Percentiles rank a stretch among this genome's conserved stretches.
These are phyloP conservation scores for Olyra latifolia DNA, from an alignment of 176 grass and related monocot species.

Conservation along the genomic window DNA sequence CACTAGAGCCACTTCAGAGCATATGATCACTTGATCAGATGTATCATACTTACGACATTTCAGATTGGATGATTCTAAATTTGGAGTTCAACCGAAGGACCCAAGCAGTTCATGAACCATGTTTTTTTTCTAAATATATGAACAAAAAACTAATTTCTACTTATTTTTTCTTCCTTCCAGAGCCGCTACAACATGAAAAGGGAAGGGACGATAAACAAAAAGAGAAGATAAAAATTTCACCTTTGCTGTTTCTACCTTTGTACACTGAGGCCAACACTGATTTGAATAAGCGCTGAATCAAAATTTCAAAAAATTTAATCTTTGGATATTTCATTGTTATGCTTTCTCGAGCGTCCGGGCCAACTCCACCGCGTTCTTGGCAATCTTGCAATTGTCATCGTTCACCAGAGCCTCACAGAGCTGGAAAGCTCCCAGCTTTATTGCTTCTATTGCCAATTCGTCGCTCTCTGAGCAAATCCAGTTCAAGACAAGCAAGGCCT, in stretches of 20 bases:
- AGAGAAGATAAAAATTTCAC: constrained; percentile 40
- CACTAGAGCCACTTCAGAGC: constrained; percentile 19
- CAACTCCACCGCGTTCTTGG: constrained; percentile 71
- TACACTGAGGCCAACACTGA: constrained; percentile 46
- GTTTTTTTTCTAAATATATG: constrained; percentile 50
- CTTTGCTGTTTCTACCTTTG: constrained; percentile 61
- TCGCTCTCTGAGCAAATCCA: constrained; percentile 69
- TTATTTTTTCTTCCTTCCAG: constrained; percentile 36
- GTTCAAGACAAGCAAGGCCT: constrained; percentile 69
- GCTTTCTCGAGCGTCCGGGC: constrained; percentile 65
- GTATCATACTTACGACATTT: constrained; percentile 24
- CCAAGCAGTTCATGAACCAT: constrained; percentile 37
- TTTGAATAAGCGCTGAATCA: constrained; percentile 37
- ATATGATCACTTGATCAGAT: constrained; percentile 36
- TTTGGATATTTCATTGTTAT: constrained; percentile 23
- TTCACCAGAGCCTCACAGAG: constrained; percentile 58
- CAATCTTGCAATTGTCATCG: constrained; percentile 77
- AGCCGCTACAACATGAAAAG: constrained; percentile 40
- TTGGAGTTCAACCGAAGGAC: constrained; percentile 6
- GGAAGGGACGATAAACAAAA: constrained; percentile 22
- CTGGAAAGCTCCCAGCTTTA: constrained; percentile 68
- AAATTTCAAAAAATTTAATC: constrained; percentile 50
- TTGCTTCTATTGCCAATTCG: constrained; percentile 52
- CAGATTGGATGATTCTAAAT: constrained; percentile 25
- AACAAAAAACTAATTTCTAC: constrained; percentile 54